Evolutionary conservation across 306 rosid genomes (phyloP).

Genomic region (Inga oerstediana): DNA sequence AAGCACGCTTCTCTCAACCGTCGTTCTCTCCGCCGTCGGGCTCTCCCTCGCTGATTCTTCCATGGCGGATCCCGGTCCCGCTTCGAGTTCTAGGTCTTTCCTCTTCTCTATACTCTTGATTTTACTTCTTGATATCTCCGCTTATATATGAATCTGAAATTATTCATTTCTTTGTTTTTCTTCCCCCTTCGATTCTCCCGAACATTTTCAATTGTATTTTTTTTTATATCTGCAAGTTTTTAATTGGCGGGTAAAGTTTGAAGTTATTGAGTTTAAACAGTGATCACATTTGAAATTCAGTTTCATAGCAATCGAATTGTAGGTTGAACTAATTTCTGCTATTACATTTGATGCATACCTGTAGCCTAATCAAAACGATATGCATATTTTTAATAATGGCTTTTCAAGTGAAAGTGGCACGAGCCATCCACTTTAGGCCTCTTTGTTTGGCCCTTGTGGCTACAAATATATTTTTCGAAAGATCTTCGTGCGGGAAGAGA

Average conservation of each 20-base stretch:
- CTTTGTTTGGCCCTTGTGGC: neutral
- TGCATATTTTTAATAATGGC: neutral
- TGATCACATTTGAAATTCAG: neutral
- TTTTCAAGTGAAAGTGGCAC: no score
- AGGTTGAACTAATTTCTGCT: constrained; percentile 3
- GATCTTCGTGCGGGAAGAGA: neutral
- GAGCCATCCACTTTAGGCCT: neutral
- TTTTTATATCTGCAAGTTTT: neutral
- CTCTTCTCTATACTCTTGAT: neutral
- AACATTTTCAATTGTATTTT: neutral
- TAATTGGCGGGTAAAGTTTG: constrained; percentile 5
- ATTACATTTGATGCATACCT: neutral
- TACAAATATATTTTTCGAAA: neutral
- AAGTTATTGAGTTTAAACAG: neutral
- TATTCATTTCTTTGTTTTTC: neutral
- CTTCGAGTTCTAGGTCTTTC: constrained; percentile 62
- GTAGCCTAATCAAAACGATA: neutral
- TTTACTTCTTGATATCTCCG: neutral
- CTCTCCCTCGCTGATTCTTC: constrained; percentile 37
- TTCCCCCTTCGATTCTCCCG: neutral
- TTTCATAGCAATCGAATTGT: neutral
- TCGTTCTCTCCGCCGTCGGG: neutral
- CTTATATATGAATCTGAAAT: neutral
- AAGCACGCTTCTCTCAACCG: no score
- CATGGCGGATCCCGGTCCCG: constrained; percentile 44